These are phyloP conservation scores for Candida tammaniensis DNA, from an alignment of 805 yeast species.

Conservation along the genomic window DNA sequence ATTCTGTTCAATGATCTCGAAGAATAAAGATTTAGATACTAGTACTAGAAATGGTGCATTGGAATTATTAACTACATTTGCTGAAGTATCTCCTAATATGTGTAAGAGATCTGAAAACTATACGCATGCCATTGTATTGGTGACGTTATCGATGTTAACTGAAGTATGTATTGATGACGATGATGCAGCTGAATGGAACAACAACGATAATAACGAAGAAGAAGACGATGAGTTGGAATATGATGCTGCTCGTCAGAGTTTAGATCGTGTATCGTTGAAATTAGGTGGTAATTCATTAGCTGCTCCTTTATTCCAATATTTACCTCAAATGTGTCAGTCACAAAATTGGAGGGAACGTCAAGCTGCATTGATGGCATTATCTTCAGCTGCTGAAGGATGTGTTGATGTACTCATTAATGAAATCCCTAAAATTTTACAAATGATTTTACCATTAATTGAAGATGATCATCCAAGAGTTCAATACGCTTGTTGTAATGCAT, in stretches of 20 bases:
- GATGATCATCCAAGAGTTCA: conserved; percentile 94
- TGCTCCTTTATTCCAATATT: conserved; percentile 78
- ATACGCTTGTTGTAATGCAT: conserved; percentile 93
- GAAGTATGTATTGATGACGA: conserved; percentile 90
- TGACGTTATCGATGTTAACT: conserved; percentile 80
- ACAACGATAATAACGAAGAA: conserved; percentile 70
- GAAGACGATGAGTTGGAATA: conserved; percentile 82
- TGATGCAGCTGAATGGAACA: conserved; percentile 85
- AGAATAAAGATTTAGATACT: conserved; percentile 76
- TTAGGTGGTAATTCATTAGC: conserved; percentile 83
- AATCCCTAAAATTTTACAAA: conserved; percentile 75
- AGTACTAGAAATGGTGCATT: conserved; percentile 80
- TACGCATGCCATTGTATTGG: conserved; percentile 66
- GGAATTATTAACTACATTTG: conserved; percentile 84
- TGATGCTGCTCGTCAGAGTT: conserved; percentile 90
- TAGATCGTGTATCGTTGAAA: conserved; percentile 84
- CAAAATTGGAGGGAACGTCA: conserved; percentile 90
- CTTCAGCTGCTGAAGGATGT: conserved; percentile 97
- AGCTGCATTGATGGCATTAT: conserved; percentile 94
- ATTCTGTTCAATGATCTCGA: conserved; percentile 80
- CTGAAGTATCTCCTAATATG: conserved; percentile 94
- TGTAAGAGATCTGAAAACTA: conserved; percentile 77
- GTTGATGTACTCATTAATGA: conserved; percentile 81
- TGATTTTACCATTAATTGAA: conserved; percentile 79
- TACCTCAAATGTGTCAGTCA: conserved; percentile 80